Evolutionary conservation across 768 basidiomycete species (phyloP), one percentile per base, ranked within the genome.

Genomic region (Serendipita sp.): DNA sequence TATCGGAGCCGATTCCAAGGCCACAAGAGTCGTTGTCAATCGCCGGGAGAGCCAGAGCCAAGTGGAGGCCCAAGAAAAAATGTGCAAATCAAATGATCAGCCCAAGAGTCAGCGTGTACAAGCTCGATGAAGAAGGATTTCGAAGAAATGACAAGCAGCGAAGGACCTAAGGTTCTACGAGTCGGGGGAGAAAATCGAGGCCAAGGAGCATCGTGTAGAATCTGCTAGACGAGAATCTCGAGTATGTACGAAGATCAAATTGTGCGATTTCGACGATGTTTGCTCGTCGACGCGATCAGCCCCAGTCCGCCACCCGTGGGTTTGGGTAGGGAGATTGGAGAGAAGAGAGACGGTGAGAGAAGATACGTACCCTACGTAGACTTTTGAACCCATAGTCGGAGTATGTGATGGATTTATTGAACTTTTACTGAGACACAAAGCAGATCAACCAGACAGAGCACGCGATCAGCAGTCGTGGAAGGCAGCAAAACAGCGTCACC

Each of bases 311-410:
- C 60, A 64, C 24, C 26, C 14, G 31, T 7, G 30, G 38, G 7
- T 14, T 7, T 38, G 5, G 38, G 38, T 38, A 38, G 38, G 38
- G n/a, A 14, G 26, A 22, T n/a, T 13, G 20, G 60, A 61, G 64
- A 61, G 41, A 70, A 74, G 72, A 71, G 76, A 70, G 14, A 77
- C 70, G 74, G 75, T 76, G 72, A 77, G 77, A 74, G 74, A 75
- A 74, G 75, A 83, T 82, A 91, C 89, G 85, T 82, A 92, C 89
- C 88, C 89, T 81, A 92, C 88, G 75, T 91, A 92, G 73, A 91
- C 81, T 78, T 91, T 92, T 71, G 85, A 77, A 74, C 85, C 81
- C 84, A 87, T 86, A n/a, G 5, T 20, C n/a, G 45, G n/a, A 48
- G 20, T 5, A 5, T 20, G 45, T 48, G 7, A 5, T 48, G 9